Conservation (phyloP, 345 rosid genomes). For the Cardamine resedifolia region DNA sequence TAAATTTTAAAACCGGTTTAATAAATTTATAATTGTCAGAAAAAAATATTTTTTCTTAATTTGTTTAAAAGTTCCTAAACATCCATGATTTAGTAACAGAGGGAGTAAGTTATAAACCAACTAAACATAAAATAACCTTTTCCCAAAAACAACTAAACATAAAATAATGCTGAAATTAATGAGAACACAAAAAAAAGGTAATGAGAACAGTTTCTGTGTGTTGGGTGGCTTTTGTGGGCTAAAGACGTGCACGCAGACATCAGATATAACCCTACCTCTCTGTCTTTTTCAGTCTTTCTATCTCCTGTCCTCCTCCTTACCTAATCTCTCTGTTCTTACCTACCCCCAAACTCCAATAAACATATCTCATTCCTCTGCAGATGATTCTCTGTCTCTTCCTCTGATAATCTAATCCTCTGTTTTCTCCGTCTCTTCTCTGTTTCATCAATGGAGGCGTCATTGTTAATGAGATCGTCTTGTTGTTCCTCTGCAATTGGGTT, state of each 20-base stretch:
- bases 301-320: not conserved
- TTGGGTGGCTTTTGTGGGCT: constrained; percentile 29
- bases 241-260: constrained; percentile 35
- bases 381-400: not conserved
- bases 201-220: not conserved
- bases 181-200: not conserved
- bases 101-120: not conserved
- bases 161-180: not conserved
- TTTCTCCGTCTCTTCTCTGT: constrained; percentile 23
- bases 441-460: constrained; percentile 55
- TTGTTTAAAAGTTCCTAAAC: too few species aligned
- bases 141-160: not conserved
- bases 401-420: constrained; percentile 12
- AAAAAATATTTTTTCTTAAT: too few species aligned
- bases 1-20: too few species aligned
- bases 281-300: not conserved
- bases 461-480: constrained; percentile 39
- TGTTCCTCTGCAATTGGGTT: constrained; percentile 40
- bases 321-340: constrained; percentile 27
- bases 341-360: constrained; percentile 19
- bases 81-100: too few species aligned
- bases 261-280: constrained; percentile 18
- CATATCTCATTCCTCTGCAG: not conserved
- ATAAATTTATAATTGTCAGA: too few species aligned
- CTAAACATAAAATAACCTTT: not conserved